Conservation (phyloP, 805 yeast genomes). For the Schwanniomyces polymorphus region DNA sequence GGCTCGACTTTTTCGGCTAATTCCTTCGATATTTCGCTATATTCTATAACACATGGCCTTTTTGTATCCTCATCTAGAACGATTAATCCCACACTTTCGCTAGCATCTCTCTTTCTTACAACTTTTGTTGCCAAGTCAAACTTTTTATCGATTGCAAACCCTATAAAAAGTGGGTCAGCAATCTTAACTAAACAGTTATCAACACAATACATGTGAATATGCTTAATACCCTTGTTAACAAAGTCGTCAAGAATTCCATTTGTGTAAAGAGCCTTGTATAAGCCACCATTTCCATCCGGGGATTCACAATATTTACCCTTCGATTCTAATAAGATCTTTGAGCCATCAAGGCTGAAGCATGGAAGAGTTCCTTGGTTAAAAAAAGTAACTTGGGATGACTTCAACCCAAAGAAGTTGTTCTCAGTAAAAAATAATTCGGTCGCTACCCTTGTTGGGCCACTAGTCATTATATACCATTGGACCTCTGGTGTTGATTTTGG, state of each 20-base stretch:
- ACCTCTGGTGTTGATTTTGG: slow-evolving; percentile 36
- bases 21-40: slow-evolving; percentile 81
- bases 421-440: slow-evolving; percentile 71
- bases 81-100: slow-evolving; percentile 89
- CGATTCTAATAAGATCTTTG: slow-evolving; percentile 63
- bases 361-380: slow-evolving; percentile 97
- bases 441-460: slow-evolving; percentile 75
- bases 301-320: slow-evolving; percentile 66
- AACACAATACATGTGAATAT: slow-evolving; percentile 95
- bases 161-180: slow-evolving; percentile 89
- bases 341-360: slow-evolving; percentile 73
- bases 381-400: slow-evolving; percentile 59
- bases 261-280: slow-evolving; percentile 76
- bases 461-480: slow-evolving; percentile 94
- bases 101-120: slow-evolving; percentile 86
- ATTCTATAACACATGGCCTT: slow-evolving; percentile 89
- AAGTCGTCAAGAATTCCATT: slow-evolving; percentile 72
- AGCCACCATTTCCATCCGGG: slow-evolving; percentile 98
- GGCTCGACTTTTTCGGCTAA: slow-evolving; percentile 67
- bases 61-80: slow-evolving; percentile 59
- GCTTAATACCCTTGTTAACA: slow-evolving; percentile 66
- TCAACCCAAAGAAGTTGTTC: slow-evolving; percentile 72
- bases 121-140: slow-evolving; percentile 88
- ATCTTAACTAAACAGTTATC: slow-evolving; percentile 90
- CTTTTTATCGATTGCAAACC: slow-evolving; percentile 69